Evolutionary conservation across 1,139 yeast genomes (phyloP), one percentile per base, ranked within the genome.

Genomic region (Kodamaea anthophila): DNA sequence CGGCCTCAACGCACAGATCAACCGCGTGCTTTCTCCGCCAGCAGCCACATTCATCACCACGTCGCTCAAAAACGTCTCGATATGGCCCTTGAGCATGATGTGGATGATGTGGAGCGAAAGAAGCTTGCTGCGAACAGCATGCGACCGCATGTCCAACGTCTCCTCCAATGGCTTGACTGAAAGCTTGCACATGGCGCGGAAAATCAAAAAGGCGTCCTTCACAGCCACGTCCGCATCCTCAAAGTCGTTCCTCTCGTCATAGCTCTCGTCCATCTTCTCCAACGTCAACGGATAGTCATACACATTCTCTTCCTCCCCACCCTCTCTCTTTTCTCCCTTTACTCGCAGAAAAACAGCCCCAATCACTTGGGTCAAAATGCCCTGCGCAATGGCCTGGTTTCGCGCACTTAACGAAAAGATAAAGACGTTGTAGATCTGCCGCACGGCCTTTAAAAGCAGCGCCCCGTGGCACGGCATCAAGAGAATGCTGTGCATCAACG

Each of bases 351-450:
- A 91, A 10, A 88, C 79, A 4, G 86, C 78, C 35, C 81, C 78
- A 18, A 91, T 86, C 46, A 88, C 84, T 57, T 93, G 98, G 3
- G 94, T 85, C 40, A 93, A 67, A 7, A 93, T 81, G 3, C 96
- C 97, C 58, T 93, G 98, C 0, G 98, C 98, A 36, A 88, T 80
- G 1, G 91, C 84, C 55, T 91, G 98, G 49, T 87, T 91, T 15
- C 85, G 65, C 4, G 91, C 74, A 12, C 83, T 77, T 40, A 82
- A 65, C 0, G 96, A 86, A 38, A 86, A 71, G 26, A 91, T 81
- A 48, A 91, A 93, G 18, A 93, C 85, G 51, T 87, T 88, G 59
- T 91, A 91, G 13, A 91, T 84, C 49, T 86, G 95, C 52, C 98
- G 74, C 21, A 93, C 81, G 0, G 97, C 97, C 47, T 83, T 85